Conservation (phyloP, 2,329 filamentous ascomycete species). For the Cytospora mali region DNA sequence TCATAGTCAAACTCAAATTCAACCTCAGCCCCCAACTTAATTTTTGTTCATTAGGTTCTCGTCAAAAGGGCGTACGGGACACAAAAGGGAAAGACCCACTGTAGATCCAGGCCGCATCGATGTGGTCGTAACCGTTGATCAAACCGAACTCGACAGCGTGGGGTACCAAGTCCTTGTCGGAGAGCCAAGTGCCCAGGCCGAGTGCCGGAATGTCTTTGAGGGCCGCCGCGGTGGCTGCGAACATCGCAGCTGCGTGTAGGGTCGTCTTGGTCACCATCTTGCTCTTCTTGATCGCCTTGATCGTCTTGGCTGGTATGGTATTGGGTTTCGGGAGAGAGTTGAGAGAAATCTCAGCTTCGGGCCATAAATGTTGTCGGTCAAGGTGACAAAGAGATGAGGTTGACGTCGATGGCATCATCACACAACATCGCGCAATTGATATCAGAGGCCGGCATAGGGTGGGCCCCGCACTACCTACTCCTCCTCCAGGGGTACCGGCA, state of each 20-base stretch:
- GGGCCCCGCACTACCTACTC: neutral
- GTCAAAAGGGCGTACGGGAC: too few relatives aligned
- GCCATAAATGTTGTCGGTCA: too few relatives aligned
- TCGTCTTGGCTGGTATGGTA: neutral
- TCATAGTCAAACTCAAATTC: too few relatives aligned
- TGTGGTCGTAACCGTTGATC: conserved; percentile 27
- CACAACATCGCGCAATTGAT: neutral
- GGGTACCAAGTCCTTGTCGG: conserved; percentile 24
- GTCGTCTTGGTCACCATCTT: conserved; percentile 12
- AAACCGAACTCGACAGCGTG: conserved; percentile 27
- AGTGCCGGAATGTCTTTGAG: conserved; percentile 25
- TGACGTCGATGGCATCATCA: conserved; percentile 11
- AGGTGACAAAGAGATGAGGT: neutral
- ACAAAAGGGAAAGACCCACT: neutral
- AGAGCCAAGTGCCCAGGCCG: conserved; percentile 28
- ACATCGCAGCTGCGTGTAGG: conserved; percentile 9
- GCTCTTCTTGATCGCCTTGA: neutral
- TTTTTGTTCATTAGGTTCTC: too few relatives aligned
- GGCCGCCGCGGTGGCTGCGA: conserved; percentile 14
- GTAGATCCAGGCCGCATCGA: conserved; percentile 29
- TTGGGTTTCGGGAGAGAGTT: neutral
- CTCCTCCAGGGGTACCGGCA: neutral
- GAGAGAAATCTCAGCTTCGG: neutral
- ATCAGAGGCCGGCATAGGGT: neutral
- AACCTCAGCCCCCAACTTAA: neutral